Base-by-base conservation (phyloP, 2,329 filamentous ascomycete species). In the Alternaria novae-zelandiae region DNA sequence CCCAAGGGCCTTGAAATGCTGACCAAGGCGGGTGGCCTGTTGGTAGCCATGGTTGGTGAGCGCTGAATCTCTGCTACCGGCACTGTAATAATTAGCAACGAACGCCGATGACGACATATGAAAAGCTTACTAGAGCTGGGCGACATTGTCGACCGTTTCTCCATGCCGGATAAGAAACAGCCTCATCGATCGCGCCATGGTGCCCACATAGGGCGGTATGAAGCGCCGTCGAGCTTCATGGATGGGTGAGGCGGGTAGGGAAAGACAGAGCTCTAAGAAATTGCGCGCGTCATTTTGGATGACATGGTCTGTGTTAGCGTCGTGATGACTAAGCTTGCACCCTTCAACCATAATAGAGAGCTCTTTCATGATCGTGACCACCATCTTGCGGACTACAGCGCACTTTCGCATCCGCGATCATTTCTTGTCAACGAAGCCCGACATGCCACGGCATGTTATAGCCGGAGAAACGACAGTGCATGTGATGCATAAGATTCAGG, bases 131-230 rank as follows among this genome's bases (percentile, higher is more conserved):
- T 91, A 94, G 63, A 92, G 81, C 58, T 89, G 87, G 44, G 90
- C 91, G 62, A 96, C 90, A 79, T 97, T 97, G 81, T 97, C 92
- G 68, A 96, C 91, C 15, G 93, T 95, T 82, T 97, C 94, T 75
- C 90, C 94, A 84, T 97, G 94, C 60, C 94, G 90, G 73, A 97
- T 88, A 72, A 97, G 86, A 73, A 94, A 89, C 59, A 97, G 79
- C 74, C 85, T 86, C 87, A 91, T 88, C 59, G 70, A 69, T 60
- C 59, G 68, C 56, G 64, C 67, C 73, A 73, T 74, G 59, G 44
- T 69, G 64, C 70, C 71, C 71, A 59, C 60, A 28, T 50, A 23
- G 58, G 70, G 70, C 64, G 65, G 53, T 43, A 21, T 44, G 30
- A 55, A 53, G 64, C 51, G 54, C 13, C 36, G 59, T 57, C 2